Base-by-base conservation (phyloP, 2,329 filamentous ascomycete genomes). In the Fusarium sp. region DNA sequence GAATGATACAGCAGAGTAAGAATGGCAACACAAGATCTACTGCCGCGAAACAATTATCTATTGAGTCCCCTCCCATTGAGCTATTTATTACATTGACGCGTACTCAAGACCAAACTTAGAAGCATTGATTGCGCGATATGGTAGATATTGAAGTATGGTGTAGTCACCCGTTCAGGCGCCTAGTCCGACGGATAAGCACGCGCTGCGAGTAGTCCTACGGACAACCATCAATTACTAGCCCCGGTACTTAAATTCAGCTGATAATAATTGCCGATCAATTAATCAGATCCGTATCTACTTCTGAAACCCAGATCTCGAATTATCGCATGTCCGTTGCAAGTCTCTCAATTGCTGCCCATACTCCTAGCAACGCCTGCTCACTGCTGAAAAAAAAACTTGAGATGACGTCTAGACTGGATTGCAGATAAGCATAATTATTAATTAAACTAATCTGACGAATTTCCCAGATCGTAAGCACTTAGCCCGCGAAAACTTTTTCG, bases 161-260 rank as follows among this genome's bases (percentile, higher is more conserved):
- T n/a, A 37, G 16, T 37, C 32, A 37, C 16, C 32, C 16, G 16
- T 34, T 10, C 32, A 37, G 16, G 32, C n/a, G 3, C 18, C 6
- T n/a, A 41, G 13, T 30, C 49, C 49, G 49, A 41, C 49, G 49
- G 49, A 52, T 34, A 52, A 52, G 18, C 34, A 3, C n/a, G 13
- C 22, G 18, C 12, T n/a, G 22, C 7, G 13, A 7, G 7, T 8
- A 16, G 34, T 37, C 34, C 34, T 37, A 37, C 34, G 34, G 34
- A 37, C 34, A 37, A 37, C 18, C 32, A 0, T 37, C 3, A 11
- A 37, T n/a, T 0, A 37, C 34, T 37, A 37, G 34, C 34, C 10
- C 12, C 34, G 34, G 34, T 37, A 37, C 10, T 37, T 37, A 9
- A 37, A 37, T 37, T n/a, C 11, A 37, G 10, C 18, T 12, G 34